These are phyloP conservation scores for Capillidium rhysosporum DNA, from an alignment of 371 early-diverging fungal genomes.

Conservation along the genomic window DNA sequence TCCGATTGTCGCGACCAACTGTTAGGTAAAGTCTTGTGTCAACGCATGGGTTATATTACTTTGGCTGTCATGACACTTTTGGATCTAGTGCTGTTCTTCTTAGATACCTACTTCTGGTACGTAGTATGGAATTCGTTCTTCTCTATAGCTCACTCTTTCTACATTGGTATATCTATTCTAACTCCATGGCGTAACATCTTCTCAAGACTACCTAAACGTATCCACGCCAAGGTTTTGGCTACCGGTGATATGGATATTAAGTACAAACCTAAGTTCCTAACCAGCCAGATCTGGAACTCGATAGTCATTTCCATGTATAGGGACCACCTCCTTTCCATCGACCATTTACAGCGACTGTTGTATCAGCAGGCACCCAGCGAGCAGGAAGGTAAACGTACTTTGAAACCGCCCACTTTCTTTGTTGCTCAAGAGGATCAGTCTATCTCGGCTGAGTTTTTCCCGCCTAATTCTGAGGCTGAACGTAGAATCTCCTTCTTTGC, in stretches of 20 bases:
- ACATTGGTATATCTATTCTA: slow-evolving; percentile 67
- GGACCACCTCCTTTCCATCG: slow-evolving; percentile 60
- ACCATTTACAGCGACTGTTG: slow-evolving; percentile 52
- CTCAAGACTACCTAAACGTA: slow-evolving; percentile 63
- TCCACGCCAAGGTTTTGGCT: slow-evolving; percentile 56
- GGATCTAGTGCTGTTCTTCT: slow-evolving; percentile 58
- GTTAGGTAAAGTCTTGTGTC: slow-evolving; percentile 26
- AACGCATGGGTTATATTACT: slow-evolving; percentile 40
- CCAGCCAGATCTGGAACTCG: slow-evolving; percentile 76
- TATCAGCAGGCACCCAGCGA: slow-evolving; percentile 45
- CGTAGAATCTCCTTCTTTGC: slow-evolving; percentile 77
- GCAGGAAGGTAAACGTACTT: slow-evolving; percentile 32
- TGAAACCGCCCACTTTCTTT: slow-evolving; percentile 68
- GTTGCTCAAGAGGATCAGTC: slow-evolving; percentile 63
- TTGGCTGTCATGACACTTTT: slow-evolving; percentile 58
- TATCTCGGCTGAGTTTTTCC: slow-evolving; percentile 53
- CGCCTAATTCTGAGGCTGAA: slow-evolving; percentile 60
- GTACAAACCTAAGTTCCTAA: slow-evolving; percentile 51
- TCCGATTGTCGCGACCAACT: slow-evolving; percentile 30
- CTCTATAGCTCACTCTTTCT: slow-evolving; percentile 57
- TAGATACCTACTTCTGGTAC: slow-evolving; percentile 86
- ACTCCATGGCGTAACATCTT: slow-evolving; percentile 77
- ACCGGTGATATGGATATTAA: slow-evolving; percentile 47
- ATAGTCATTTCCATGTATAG: slow-evolving; percentile 76
- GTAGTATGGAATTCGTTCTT: slow-evolving; percentile 68